Base-by-base conservation (phyloP, 2,329 filamentous ascomycete species). In the Fusarium sambucinum region DNA sequence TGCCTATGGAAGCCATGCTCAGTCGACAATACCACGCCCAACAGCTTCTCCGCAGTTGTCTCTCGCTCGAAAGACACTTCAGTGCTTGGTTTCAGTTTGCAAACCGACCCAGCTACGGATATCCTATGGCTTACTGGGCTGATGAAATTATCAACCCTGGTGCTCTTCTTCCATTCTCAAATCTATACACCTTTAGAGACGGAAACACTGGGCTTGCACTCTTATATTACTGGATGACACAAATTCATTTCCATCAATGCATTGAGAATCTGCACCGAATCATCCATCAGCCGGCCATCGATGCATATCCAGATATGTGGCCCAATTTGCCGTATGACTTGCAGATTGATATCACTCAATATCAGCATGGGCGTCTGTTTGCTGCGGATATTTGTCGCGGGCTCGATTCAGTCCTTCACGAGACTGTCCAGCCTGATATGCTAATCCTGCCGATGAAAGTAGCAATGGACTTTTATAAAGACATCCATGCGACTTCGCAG, bases 141-240 rank as follows among this genome's bases (percentile, higher is more conserved):
- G 75, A 78, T 29, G 77, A 77, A 17, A 58, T 76, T 13, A 66
- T 70, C 30, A 72, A 75, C 45, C 57, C 74, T 16, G 68, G 74
- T 25, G 74, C 72, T 35, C 68, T 73, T 58, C 74, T 82, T 21
- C 83, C 84, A 1, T 86, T 87, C 65, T 72, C 78, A 14, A 80
- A 81, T 41, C 74, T 77, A 3, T 82, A 83, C 63, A 77, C 75
- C 13, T 87, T 87, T 72, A 77, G 76, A 29, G 80, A 84, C 68
- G 72, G 78, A 19, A 68, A 78, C 14, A 79, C 82, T 1, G 83
- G 85, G 1, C 66, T 86, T 32, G 79, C 80, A 45, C 82, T 87
- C 64, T 74, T 86, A 14, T 84, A 85, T 71, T 87, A 86, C 73
- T 88, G 86, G 86, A 80, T 84, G 63, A 74, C 81, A 2, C 81